Evolutionary conservation across 306 rosid genomes (phyloP), one percentile per base, ranked within the genome.

Genomic region (Trifolium fragiferum): DNA sequence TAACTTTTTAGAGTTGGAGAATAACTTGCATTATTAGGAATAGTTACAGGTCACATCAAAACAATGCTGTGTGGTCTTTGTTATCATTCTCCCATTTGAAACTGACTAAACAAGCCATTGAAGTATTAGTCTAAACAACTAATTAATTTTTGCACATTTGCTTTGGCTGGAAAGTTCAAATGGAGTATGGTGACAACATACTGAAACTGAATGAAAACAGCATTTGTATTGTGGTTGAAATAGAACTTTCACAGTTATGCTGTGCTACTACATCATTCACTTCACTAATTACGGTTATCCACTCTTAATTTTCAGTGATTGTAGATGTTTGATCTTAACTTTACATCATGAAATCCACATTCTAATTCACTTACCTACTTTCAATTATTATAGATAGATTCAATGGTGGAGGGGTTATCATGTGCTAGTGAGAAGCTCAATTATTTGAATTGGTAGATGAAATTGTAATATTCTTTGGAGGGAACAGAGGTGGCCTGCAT

Each of bases 401-500:
- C 35, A 50, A 75, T 44, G 27, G 57, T 68, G 4, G 18, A 32
- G 30, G 74, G n/a, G n/a, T n/a, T 65, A 8, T 33, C 66, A 58
- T 64, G 19, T 74, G 64, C 63, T 38, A 55, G 38, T 27, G 21
- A 27, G 44, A 66, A 76, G 35, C 32, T 76, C 75, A 76, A 68
- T 68, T 44, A 57, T 76, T 68, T 27, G 75, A 44, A 44, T 51
- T 23, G 21, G 62, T n/a, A 49, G 76, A 78, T 7, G 27, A n/a
- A 55, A 21, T 37, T 60, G 44, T 46, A 20, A 59, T 60, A 19
- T 77, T 77, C 63, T 35, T 47, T 60, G 2, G 7, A 16, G 65
- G 66, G 58, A 50, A 78, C 82, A 78, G 32, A 43, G 76, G 25
- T 61, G 71, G 60, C 35, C 63, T 49, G 47, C 23, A 62, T 37